Conservation (phyloP, 2,329 filamentous ascomycete genomes). For the Calycina herbarum region DNA sequence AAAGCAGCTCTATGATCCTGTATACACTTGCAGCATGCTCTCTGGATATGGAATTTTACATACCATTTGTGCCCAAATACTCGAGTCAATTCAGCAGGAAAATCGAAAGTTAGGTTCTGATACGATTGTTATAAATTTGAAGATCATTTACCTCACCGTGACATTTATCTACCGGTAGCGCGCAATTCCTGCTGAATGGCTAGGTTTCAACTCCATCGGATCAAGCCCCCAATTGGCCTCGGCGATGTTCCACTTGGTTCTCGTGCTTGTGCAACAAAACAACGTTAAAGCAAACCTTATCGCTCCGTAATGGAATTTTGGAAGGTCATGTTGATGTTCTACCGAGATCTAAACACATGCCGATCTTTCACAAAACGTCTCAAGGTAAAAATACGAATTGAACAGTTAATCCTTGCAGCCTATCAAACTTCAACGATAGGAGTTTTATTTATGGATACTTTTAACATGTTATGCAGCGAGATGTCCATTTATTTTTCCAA, state of each 20-base stretch:
- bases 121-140: background rate
- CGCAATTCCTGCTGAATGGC: no score
- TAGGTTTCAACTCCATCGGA: background rate
- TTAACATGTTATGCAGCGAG: background rate
- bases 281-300: slow-evolving; percentile 16
- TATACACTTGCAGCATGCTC: background rate
- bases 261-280: background rate
- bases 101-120: background rate
- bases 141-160: background rate
- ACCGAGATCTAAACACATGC: slow-evolving; percentile 6
- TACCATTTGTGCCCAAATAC: background rate
- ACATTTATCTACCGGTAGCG: no score
- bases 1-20: background rate
- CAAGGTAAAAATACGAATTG: background rate
- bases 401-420: background rate
- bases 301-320: background rate
- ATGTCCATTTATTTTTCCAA: background rate
- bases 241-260: background rate
- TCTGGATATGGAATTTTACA: background rate
- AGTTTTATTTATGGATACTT: background rate
- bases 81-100: background rate
- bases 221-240: background rate
- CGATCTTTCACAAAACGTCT: slow-evolving; percentile 2
- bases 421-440: background rate
- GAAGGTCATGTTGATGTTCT: slow-evolving; percentile 1